These are phyloP conservation scores for Xeromyces bisporus DNA, from an alignment of 495 filamentous ascomycete genomes.

Conservation along the genomic window DNA sequence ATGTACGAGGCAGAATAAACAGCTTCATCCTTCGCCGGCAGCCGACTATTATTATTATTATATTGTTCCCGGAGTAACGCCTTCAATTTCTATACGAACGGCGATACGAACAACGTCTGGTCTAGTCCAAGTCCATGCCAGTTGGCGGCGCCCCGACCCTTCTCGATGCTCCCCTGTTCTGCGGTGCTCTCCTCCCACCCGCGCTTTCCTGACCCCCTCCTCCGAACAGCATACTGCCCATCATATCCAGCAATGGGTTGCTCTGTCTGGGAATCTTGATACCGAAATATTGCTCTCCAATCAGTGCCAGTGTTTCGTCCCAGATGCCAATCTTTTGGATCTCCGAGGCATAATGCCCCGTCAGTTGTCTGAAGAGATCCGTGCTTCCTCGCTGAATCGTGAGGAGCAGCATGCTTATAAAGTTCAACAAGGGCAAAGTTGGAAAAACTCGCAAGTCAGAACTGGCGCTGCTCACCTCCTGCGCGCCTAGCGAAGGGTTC, in stretches of 20 bases:
- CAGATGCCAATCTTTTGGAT: conserved; percentile 59
- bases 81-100: too few species aligned
- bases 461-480: conserved; percentile 61
- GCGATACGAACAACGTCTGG: too few species aligned
- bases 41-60: too few species aligned
- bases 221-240: conserved; percentile 83
- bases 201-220: conserved; percentile 37
- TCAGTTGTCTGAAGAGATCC: conserved; percentile 71
- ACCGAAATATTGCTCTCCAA: conserved; percentile 95
- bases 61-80: too few species aligned
- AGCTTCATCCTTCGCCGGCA: too few species aligned
- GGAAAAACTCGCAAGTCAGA: conserved; percentile 73
- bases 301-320: conserved; percentile 69
- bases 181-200: conserved; percentile 23
- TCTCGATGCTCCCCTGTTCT: conserved; percentile 20
- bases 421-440: conserved; percentile 75
- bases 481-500: conserved; percentile 52
- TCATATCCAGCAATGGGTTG: conserved; percentile 92
- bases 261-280: conserved; percentile 76
- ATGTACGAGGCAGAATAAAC: conserved; percentile 63
- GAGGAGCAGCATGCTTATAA: conserved; percentile 67
- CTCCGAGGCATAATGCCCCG: conserved; percentile 60
- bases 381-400: conserved; percentile 63
- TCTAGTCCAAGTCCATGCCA: conserved; percentile 38
- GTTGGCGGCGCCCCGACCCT: conserved; percentile 32